Evolutionary conservation across 768 basidiomycete genomes (phyloP).

Genomic region (Fomitopsis serialis): DNA sequence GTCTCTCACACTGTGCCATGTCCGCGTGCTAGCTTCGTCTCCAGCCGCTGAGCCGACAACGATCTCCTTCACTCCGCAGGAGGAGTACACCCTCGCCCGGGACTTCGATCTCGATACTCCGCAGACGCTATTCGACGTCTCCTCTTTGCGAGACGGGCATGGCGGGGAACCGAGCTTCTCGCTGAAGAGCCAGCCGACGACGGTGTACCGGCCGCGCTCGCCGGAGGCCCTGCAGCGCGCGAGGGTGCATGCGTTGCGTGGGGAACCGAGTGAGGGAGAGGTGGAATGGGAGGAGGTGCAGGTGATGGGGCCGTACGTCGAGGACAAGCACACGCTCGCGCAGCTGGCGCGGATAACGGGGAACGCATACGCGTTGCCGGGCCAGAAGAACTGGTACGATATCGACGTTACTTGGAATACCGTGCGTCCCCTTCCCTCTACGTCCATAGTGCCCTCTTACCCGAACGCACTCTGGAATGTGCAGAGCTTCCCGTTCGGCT

Average conservation of each 20-base stretch:
- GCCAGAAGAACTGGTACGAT: slow-evolving; percentile 75
- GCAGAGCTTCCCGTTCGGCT: slow-evolving; percentile 79
- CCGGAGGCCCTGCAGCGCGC: slow-evolving; percentile 44
- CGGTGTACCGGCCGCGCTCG: slow-evolving; percentile 57
- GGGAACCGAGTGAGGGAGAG: slow-evolving; percentile 39
- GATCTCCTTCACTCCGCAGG: slow-evolving; percentile 9
- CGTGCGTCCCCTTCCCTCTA: slow-evolving; percentile 12
- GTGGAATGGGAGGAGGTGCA: slow-evolving; percentile 66
- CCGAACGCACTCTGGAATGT: background rate
- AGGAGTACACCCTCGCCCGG: slow-evolving; percentile 4
- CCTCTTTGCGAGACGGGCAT: background rate
- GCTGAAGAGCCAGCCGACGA: slow-evolving; percentile 46
- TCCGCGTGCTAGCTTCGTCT: background rate
- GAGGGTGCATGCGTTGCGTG: slow-evolving; percentile 44
- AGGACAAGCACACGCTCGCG: slow-evolving; percentile 71
- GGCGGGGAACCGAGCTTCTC: slow-evolving; percentile 12
- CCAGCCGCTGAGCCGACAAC: background rate
- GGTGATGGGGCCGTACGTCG: slow-evolving; percentile 70
- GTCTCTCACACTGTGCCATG: background rate
- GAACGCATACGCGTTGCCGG: slow-evolving; percentile 81
- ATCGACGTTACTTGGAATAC: slow-evolving; percentile 71
- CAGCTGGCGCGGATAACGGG: slow-evolving; percentile 85
- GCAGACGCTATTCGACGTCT: slow-evolving; percentile 8
- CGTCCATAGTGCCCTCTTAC: background rate
- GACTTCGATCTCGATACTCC: background rate